These are phyloP conservation scores for Fusarium phyllophilum DNA, from an alignment of 2,329 filamentous ascomycete species.

Conservation along the genomic window DNA sequence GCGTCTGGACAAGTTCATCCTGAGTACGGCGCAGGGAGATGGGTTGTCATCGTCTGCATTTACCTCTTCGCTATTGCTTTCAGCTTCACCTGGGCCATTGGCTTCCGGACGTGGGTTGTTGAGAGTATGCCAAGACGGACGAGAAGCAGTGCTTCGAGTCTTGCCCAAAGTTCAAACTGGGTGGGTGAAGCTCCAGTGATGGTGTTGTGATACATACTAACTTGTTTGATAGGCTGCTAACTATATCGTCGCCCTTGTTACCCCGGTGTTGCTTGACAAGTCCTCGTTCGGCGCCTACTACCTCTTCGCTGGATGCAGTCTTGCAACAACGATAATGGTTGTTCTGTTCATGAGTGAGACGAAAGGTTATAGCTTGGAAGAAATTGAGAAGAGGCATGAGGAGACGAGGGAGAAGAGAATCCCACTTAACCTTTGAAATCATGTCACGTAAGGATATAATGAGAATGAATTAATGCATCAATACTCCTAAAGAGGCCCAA, in stretches of 20 bases:
- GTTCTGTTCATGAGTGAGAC: conserved; percentile 57
- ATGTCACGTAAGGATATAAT: not conserved
- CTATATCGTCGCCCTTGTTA: conserved; percentile 58
- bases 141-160: conserved; percentile 62
- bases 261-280: conserved; percentile 52
- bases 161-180: conserved; percentile 66
- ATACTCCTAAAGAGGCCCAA: not conserved
- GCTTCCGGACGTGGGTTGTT: conserved; percentile 62
- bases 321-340: conserved; percentile 51
- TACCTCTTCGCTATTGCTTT: conserved; percentile 61
- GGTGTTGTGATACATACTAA: not conserved
- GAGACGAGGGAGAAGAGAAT: not conserved
- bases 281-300: conserved; percentile 57
- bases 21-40: conserved; percentile 52
- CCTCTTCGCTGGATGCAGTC: conserved; percentile 54
- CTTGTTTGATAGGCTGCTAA: conserved; percentile 49
- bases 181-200: conserved; percentile 30
- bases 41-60: conserved; percentile 62
- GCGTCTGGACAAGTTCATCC: conserved; percentile 54
- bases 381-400: conserved; percentile 45
- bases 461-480: not conserved
- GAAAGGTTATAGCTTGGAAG: conserved; percentile 53
- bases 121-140: conserved; percentile 67
- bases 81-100: conserved; percentile 62
- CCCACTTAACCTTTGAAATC: not conserved